Conservation (phyloP, 805 yeast species). For the Brettanomyces naardenensis region DNA sequence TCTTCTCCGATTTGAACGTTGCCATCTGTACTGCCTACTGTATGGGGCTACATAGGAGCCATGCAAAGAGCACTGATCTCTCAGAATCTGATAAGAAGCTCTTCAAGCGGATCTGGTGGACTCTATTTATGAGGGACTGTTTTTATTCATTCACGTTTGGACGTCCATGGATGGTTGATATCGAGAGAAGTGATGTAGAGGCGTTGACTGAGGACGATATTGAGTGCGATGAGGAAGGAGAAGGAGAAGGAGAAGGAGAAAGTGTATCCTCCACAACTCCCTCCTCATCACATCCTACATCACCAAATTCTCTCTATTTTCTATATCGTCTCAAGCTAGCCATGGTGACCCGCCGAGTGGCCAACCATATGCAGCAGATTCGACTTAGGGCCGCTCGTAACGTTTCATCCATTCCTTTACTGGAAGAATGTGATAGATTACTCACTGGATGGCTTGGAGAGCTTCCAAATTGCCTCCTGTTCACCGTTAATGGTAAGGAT, state of each 20-base stretch:
- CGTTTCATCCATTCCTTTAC: constrained; percentile 47
- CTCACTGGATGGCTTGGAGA: constrained; percentile 73
- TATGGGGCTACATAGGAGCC: constrained; percentile 60
- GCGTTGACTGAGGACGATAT: constrained; percentile 61
- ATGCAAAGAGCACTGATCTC: constrained; percentile 6
- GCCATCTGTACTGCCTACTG: constrained; percentile 70
- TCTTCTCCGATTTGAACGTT: constrained; percentile 50
- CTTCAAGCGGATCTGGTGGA: constrained; percentile 74
- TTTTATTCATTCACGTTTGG: constrained; percentile 62
- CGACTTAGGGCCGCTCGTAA: constrained; percentile 28
- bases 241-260: constrained; percentile 10
- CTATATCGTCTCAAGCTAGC: constrained; percentile 56
- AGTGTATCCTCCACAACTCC: neutral
- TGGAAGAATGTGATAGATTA: constrained; percentile 61
- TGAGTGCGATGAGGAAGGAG: constrained; percentile 43
- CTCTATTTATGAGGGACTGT: constrained; percentile 60
- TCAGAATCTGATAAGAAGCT: constrained; percentile 27
- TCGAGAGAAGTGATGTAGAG: constrained; percentile 71
- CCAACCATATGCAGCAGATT: constrained; percentile 8
- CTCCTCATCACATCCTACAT: too few relatives aligned
- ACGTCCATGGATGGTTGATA: constrained; percentile 59
- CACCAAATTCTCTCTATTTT: constrained; percentile 32
- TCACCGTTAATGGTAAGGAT: constrained; percentile 44
- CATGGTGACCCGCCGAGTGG: constrained; percentile 56
- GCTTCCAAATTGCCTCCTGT: constrained; percentile 54